phyloP scores from a whole-genome alignment of 148 eudicot genomes.

The Fagopyrum homotropicum region DNA sequence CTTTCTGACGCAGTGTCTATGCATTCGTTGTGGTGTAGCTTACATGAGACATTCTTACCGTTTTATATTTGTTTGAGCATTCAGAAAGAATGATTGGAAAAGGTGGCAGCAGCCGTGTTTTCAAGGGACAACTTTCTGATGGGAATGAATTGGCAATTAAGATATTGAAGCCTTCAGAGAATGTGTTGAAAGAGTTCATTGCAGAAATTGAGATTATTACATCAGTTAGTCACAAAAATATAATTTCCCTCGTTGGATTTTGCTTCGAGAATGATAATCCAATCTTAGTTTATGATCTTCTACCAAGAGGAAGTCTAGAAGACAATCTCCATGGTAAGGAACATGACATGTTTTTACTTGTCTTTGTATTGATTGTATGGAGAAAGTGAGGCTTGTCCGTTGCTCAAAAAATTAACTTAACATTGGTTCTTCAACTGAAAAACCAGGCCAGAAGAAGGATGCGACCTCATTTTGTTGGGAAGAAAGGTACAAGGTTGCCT shows the following conservation, averaged over 20 bases:
- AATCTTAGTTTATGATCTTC: constrained; percentile 67
- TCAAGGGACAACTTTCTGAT: constrained; percentile 61
- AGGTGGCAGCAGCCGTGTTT: constrained; percentile 89
- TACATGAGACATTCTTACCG: background rate
- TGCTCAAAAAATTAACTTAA: background rate
- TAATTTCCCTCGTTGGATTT: constrained; percentile 70
- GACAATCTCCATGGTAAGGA: constrained; percentile 73
- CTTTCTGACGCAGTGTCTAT: background rate
- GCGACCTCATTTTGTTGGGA: constrained; percentile 56
- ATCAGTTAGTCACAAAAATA: constrained; percentile 71
- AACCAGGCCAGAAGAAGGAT: constrained; percentile 48
- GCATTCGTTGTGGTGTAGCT: background rate
- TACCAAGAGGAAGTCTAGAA: constrained; percentile 85
- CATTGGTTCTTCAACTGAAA: background rate
- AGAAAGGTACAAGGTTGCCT: constrained; percentile 75
- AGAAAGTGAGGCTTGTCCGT: background rate
- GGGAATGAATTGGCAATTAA: constrained; percentile 91
- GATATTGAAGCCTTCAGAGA: constrained; percentile 69
- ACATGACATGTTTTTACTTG: background rate
- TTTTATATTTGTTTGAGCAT: constrained; percentile 7
- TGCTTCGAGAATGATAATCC: constrained; percentile 60
- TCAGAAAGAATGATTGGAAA: constrained; percentile 70
- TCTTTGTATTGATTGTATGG: background rate
- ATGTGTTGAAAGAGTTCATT: constrained; percentile 55
- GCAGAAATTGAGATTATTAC: constrained; percentile 80